Conservation (phyloP, 495 filamentous ascomycete genomes). For the Venustampulla echinocandica region DNA sequence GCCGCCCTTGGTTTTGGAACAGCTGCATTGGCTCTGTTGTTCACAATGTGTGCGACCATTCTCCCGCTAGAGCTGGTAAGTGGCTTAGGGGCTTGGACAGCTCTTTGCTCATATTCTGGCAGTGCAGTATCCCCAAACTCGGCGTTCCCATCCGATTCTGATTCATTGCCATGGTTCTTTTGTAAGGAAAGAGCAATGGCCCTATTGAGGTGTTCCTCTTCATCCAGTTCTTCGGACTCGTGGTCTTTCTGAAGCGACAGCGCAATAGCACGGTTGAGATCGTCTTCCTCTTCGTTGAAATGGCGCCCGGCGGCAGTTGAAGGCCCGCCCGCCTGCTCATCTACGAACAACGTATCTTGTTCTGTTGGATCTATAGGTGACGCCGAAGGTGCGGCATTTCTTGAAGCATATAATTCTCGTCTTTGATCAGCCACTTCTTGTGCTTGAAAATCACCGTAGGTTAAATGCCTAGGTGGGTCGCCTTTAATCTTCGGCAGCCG, state of each 20-base stretch:
- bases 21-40: slow-evolving; percentile 48
- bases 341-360: slow-evolving; percentile 58
- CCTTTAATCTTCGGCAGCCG: slow-evolving; percentile 58
- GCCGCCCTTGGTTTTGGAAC: slow-evolving; percentile 34
- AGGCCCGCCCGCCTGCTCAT: slow-evolving; percentile 23
- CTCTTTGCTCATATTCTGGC: slow-evolving; percentile 47
- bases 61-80: slow-evolving; percentile 42
- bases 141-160: slow-evolving; percentile 27
- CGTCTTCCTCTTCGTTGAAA: slow-evolving; percentile 59
- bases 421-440: slow-evolving; percentile 29
- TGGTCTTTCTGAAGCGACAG: slow-evolving; percentile 59
- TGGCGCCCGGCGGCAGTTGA: slow-evolving; percentile 24
- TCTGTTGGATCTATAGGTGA: slow-evolving; percentile 5
- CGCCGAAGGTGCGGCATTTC: slow-evolving; percentile 10
- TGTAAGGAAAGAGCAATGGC: slow-evolving; percentile 24
- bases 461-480: slow-evolving; percentile 13
- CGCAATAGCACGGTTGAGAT: slow-evolving; percentile 72
- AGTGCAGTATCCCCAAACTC: slow-evolving; percentile 39
- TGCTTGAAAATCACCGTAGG: slow-evolving; percentile 28
- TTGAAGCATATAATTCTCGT: slow-evolving; percentile 8
- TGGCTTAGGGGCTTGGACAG: slow-evolving; percentile 43
- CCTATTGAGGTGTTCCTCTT: slow-evolving; percentile 28
- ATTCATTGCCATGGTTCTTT: slow-evolving; percentile 21
- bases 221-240: slow-evolving; percentile 18
- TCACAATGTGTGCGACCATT: slow-evolving; percentile 54